Conservation (phyloP, 768 basidiomycete genomes). For the Termitomyces sp. region DNA sequence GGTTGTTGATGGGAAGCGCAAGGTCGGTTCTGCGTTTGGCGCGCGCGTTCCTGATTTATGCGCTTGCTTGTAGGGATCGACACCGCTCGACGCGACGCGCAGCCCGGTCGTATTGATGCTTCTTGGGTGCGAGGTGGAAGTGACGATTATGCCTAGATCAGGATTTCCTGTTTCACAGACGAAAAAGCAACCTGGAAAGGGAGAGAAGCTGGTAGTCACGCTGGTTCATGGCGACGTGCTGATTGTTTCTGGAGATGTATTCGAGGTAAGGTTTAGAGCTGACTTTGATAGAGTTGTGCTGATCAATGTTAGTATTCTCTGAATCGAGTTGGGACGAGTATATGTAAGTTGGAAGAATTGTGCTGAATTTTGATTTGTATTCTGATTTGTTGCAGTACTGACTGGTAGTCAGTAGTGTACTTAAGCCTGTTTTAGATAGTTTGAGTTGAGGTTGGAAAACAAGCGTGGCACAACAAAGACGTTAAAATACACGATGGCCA, state of each 20-base stretch:
- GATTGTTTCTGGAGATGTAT: slow-evolving; percentile 34
- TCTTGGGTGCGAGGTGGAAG: slow-evolving; percentile 30
- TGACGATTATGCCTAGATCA: slow-evolving; percentile 23
- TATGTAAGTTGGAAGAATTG: slow-evolving; percentile 35
- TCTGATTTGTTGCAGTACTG: slow-evolving; percentile 10
- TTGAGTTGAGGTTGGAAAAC: slow-evolving; percentile 3
- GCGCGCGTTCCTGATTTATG: background rate
- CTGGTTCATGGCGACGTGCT: slow-evolving; percentile 40
- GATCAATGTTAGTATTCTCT: slow-evolving; percentile 32
- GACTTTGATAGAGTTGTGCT: background rate
- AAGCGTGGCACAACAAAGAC: slow-evolving; percentile 11
- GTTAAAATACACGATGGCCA: slow-evolving; percentile 8
- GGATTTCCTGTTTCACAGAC: slow-evolving; percentile 4
- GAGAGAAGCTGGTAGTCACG: slow-evolving; percentile 23
- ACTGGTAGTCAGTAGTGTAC: background rate
- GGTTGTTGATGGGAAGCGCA: slow-evolving; percentile 21
- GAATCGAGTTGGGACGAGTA: slow-evolving; percentile 36
- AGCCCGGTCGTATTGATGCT: slow-evolving; percentile 25
- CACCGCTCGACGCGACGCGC: slow-evolving; percentile 21
- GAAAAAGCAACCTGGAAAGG: background rate
- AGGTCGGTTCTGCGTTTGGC: slow-evolving; percentile 4
- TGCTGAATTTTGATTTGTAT: background rate
- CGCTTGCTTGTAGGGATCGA: slow-evolving; percentile 14
- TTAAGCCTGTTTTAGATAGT: background rate
- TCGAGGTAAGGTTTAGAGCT: slow-evolving; percentile 27